Percentiles rank a stretch among this genome's conserved stretches.
Conservation (phyloP, 306 rosid species). For the Trichosanthes truncata region DNA sequence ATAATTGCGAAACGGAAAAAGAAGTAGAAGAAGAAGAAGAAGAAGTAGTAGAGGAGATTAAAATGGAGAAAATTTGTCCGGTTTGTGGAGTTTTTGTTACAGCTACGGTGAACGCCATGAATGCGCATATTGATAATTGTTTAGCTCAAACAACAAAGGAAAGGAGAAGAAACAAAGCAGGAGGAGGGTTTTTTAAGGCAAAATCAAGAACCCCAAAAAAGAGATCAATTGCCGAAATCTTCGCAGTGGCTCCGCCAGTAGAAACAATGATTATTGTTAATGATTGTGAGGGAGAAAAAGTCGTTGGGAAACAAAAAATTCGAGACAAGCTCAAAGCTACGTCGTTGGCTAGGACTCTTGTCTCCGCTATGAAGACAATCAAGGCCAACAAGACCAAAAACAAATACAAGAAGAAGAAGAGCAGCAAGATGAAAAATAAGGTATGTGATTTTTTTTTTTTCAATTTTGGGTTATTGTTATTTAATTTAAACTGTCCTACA, state of each 20-base stretch:
- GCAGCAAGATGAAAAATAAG: slow-evolving; percentile 28
- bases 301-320: not conserved
- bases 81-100: slow-evolving; percentile 54
- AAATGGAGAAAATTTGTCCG: slow-evolving; percentile 49
- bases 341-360: slow-evolving; percentile 6
- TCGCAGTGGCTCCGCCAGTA: slow-evolving; percentile 71
- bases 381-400: slow-evolving; percentile 24
- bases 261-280: slow-evolving; percentile 14
- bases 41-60: slow-evolving; percentile 24
- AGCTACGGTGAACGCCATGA: slow-evolving; percentile 46
- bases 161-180: slow-evolving; percentile 22
- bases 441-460: slow-evolving; percentile 25
- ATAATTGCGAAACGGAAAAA: not conserved
- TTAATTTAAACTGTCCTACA: not conserved
- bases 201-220: slow-evolving; percentile 61
- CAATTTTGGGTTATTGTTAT: not conserved
- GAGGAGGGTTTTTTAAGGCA: slow-evolving; percentile 17
- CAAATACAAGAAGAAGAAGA: too few relatives aligned
- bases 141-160: slow-evolving; percentile 35
- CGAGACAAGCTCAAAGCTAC: not conserved
- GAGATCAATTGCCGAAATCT: slow-evolving; percentile 83
- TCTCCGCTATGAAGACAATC: slow-evolving; percentile 13
- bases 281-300: slow-evolving; percentile 14
- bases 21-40: too few relatives aligned
- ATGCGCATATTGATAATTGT: slow-evolving; percentile 56